Conservation (phyloP, 2,329 filamentous ascomycete genomes). For the Penicillium hordei region DNA sequence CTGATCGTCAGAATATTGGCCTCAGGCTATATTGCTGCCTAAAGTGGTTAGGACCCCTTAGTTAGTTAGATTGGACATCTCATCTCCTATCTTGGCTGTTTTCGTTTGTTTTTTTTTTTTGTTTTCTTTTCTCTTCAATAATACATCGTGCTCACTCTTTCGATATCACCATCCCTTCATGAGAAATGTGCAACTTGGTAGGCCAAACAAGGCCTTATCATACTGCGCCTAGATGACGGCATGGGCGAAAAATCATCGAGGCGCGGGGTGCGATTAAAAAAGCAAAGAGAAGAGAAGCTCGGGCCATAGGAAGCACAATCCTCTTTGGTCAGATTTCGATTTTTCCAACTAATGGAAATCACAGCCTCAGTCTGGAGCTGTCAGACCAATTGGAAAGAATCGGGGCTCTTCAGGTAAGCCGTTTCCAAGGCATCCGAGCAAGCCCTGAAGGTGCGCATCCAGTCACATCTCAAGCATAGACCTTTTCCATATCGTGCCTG, state of each 20-base stretch:
- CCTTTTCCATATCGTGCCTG: background rate
- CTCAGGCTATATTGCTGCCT: background rate
- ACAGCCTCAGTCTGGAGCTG: background rate
- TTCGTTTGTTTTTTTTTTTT: background rate
- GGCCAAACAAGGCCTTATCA: background rate
- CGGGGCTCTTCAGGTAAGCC: background rate
- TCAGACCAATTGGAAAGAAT: background rate
- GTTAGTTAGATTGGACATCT: background rate
- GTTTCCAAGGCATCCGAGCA: background rate
- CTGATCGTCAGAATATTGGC: background rate
- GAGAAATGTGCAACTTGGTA: background rate
- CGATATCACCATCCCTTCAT: background rate
- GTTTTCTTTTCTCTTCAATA: background rate
- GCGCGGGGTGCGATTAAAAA: constrained; percentile 5
- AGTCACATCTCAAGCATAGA: background rate
- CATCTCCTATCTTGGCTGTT: background rate
- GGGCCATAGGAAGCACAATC: background rate
- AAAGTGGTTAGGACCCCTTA: background rate
- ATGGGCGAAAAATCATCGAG: background rate
- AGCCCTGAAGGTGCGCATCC: background rate
- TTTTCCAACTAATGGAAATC: constrained; percentile 3
- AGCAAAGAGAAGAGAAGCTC: background rate
- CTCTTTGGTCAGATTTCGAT: background rate
- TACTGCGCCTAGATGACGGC: background rate
- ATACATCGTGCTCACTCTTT: background rate